A percentile compares a stretch with the other conserved stretches of the same genome.
Conservation (phyloP, 345 rosid species). For the Hypericum androsaemum region DNA sequence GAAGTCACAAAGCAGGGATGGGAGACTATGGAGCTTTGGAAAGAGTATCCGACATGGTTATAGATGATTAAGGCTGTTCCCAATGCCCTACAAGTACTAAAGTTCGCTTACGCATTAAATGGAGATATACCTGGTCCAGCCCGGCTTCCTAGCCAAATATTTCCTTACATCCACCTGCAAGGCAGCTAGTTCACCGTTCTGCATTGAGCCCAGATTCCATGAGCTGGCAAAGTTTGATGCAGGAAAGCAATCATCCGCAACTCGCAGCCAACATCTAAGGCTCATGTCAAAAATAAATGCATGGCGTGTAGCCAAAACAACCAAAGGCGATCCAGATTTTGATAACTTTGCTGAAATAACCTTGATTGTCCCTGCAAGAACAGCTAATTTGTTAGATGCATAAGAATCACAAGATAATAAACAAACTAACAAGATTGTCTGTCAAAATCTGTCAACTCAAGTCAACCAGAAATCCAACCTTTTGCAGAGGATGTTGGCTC, state of each 20-base stretch:
- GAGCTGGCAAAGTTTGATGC: conserved; percentile 94
- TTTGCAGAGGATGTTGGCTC: conserved; percentile 44
- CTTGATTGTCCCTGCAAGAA: conserved; percentile 61
- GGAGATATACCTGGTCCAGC: conserved; percentile 80
- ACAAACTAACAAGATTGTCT: too few relatives aligned
- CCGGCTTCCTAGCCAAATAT: conserved; percentile 92
- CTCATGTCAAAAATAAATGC: conserved; percentile 82
- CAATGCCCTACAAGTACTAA: too few relatives aligned
- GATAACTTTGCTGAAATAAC: conserved; percentile 89
- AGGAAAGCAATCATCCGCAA: conserved; percentile 97
- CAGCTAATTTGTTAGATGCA: background rate
- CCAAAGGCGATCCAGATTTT: conserved; percentile 88
- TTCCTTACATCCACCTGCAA: conserved; percentile 91
- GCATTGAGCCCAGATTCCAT: conserved; percentile 78
- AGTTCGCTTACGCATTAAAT: too few relatives aligned
- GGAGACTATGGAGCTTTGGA: too few relatives aligned
- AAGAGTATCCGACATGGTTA: too few relatives aligned
- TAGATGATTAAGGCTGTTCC: too few relatives aligned
- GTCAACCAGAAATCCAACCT: conserved; percentile 24
- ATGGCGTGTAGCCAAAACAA: conserved; percentile 93
- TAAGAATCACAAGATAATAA: too few relatives aligned
- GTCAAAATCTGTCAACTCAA: too few relatives aligned
- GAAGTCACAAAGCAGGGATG: background rate
- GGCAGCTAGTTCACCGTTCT: conserved; percentile 86
- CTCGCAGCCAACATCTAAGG: conserved; percentile 97